Evolutionary conservation across 768 basidiomycete genomes (phyloP).

Genomic region (Termitomyces sp.): DNA sequence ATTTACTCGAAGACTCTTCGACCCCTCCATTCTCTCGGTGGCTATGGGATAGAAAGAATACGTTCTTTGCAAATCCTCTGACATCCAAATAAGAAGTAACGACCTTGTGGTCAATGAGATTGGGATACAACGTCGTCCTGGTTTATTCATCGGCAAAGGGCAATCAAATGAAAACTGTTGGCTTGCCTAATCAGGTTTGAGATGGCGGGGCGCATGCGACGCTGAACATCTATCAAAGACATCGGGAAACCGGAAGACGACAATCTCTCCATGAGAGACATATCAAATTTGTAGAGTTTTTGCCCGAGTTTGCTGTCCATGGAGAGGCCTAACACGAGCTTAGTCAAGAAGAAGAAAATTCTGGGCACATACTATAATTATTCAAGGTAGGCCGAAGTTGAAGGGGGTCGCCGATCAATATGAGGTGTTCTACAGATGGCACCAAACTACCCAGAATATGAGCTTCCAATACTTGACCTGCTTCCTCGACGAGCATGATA

Average conservation of each 20-base stretch:
- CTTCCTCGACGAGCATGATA: constrained; percentile 73
- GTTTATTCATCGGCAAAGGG: not conserved
- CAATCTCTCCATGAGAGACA: constrained; percentile 74
- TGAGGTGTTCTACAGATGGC: constrained; percentile 63
- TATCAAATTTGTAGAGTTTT: constrained; percentile 59
- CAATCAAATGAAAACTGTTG: not conserved
- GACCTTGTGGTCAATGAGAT: constrained; percentile 50
- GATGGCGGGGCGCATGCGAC: constrained; percentile 71
- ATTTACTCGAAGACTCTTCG: constrained; percentile 64
- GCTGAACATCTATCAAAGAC: constrained; percentile 67
- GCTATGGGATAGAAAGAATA: constrained; percentile 64
- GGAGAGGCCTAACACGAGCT: constrained; percentile 45
- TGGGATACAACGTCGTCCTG: constrained; percentile 58
- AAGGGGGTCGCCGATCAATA: constrained; percentile 76
- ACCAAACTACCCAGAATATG: constrained; percentile 66
- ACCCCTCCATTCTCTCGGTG: constrained; percentile 54
- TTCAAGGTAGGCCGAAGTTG: constrained; percentile 69
- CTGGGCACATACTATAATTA: constrained; percentile 44
- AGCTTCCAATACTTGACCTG: constrained; percentile 78
- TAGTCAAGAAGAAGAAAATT: not conserved
- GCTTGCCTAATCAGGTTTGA: constrained; percentile 53
- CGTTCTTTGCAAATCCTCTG: constrained; percentile 55
- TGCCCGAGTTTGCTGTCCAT: constrained; percentile 59
- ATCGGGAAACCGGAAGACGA: constrained; percentile 51
- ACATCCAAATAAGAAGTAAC: constrained; percentile 51